These are phyloP conservation scores for Peronospora destructor DNA, from an alignment of 352 stramenopile species.

Conservation along the genomic window DNA sequence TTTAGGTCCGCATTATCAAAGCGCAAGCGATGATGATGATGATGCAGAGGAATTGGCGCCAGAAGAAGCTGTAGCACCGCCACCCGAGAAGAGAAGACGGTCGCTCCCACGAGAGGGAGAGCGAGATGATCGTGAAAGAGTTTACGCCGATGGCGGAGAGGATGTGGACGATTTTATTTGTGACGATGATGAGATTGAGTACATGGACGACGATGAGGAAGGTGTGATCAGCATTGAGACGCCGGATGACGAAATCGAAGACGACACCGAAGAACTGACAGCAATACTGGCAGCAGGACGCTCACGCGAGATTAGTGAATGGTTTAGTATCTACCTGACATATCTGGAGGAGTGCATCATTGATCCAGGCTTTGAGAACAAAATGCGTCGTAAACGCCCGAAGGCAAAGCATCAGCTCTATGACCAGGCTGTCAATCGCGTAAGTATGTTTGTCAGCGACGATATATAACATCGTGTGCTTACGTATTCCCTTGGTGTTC, in stretches of 20 bases:
- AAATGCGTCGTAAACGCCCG: constrained; percentile 35
- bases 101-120: constrained; percentile 18
- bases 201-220: constrained; percentile 82
- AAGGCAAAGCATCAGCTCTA: constrained; percentile 47
- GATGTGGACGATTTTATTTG: constrained; percentile 80
- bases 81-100: constrained; percentile 6
- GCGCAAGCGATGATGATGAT: constrained; percentile 8
- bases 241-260: constrained; percentile 40
- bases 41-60: constrained; percentile 32
- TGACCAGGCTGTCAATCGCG: constrained; percentile 44
- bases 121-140: constrained; percentile 27
- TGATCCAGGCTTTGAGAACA: constrained; percentile 50
- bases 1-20: constrained; percentile 19
- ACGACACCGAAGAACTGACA: constrained; percentile 34
- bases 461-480: not conserved
- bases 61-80: constrained; percentile 9
- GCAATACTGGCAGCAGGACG: constrained; percentile 32
- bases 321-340: constrained; percentile 79
- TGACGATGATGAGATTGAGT: constrained; percentile 74
- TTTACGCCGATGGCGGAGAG: constrained; percentile 48
- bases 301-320: constrained; percentile 62
- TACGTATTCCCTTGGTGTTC: not conserved
- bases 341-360: constrained; percentile 75
- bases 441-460: constrained; percentile 26
- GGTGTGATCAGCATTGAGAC: constrained; percentile 54